Conservation (phyloP, 805 yeast genomes). For the Sungouiozyma intestinalis region DNA sequence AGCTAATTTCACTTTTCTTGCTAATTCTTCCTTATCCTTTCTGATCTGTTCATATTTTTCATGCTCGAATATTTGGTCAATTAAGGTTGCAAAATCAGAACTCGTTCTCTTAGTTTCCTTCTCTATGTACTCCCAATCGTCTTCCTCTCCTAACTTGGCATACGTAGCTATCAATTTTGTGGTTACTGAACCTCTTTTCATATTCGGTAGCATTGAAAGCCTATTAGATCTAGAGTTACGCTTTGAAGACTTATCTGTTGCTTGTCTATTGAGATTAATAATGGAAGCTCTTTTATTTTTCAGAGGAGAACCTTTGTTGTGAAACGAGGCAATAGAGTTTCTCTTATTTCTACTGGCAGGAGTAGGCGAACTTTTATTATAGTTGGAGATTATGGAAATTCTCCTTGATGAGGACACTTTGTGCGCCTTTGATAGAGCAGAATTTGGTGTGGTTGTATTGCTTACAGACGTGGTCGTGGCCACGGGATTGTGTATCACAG, state of each 20-base stretch:
- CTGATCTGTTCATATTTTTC: slow-evolving; percentile 52
- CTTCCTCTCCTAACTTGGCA: slow-evolving; percentile 55
- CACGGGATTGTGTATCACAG: slow-evolving; percentile 13
- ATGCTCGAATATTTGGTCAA: slow-evolving; percentile 68
- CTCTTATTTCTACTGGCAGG: slow-evolving; percentile 23
- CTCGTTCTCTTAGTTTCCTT: slow-evolving; percentile 67
- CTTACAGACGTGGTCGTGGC: slow-evolving; percentile 15
- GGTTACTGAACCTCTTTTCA: slow-evolving; percentile 62
- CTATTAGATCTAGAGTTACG: slow-evolving; percentile 25
- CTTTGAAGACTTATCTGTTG: slow-evolving; percentile 4
- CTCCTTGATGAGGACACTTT: slow-evolving; percentile 6
- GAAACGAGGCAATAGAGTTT: slow-evolving; percentile 11
- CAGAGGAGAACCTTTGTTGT: slow-evolving; percentile 8
- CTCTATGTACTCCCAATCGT: slow-evolving; percentile 60
- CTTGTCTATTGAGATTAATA: slow-evolving; percentile 1
- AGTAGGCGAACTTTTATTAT: slow-evolving; percentile 21
- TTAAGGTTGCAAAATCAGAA: slow-evolving; percentile 65
- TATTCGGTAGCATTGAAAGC: slow-evolving; percentile 30
- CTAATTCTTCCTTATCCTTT: slow-evolving; percentile 37
- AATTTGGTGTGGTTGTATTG: slow-evolving; percentile 12
- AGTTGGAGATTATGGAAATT: slow-evolving; percentile 18
- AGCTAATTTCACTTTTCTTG: slow-evolving; percentile 36
- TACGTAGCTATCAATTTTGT: slow-evolving; percentile 61
- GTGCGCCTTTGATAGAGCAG: slow-evolving; percentile 8
- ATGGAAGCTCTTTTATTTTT: slow-evolving; percentile 11